Percentiles rank a stretch among this genome's conserved stretches.
Conservation (phyloP, 2,329 filamentous ascomycete genomes). For the Fusarium tricinctum region DNA sequence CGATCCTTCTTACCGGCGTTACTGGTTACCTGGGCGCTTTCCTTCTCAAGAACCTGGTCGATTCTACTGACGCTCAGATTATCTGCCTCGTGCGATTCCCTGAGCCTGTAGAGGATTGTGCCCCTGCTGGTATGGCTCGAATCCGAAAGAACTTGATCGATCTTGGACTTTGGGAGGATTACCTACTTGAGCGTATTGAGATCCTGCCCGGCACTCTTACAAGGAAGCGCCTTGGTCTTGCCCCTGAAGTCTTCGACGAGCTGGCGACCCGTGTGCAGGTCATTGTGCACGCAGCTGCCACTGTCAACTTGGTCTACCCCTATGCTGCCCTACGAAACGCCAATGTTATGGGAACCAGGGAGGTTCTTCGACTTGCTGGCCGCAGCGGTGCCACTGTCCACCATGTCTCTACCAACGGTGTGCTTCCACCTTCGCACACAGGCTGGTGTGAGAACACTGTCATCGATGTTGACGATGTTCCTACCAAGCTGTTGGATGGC, state of each 20-base stretch:
- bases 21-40: constrained; percentile 85
- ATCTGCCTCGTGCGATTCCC: constrained; percentile 81
- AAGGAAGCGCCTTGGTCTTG: constrained; percentile 76
- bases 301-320: constrained; percentile 85
- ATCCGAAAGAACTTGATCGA: constrained; percentile 84
- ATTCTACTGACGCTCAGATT: constrained; percentile 76
- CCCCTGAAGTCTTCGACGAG: constrained; percentile 73
- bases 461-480: constrained; percentile 76
- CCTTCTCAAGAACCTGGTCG: constrained; percentile 76
- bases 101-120: constrained; percentile 74
- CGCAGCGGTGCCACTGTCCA: constrained; percentile 79
- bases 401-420: constrained; percentile 85
- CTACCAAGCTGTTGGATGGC: constrained; percentile 76
- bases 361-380: constrained; percentile 79
- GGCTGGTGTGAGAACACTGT: constrained; percentile 80
- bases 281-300: constrained; percentile 82
- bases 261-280: constrained; percentile 77
- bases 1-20: constrained; percentile 79
- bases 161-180: constrained; percentile 81
- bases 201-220: constrained; percentile 81
- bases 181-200: constrained; percentile 82
- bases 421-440: constrained; percentile 76
- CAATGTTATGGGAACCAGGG: constrained; percentile 84
- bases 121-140: constrained; percentile 77
- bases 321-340: constrained; percentile 81